Percentiles rank a stretch among this genome's conserved stretches.
phyloP scores from a whole-genome alignment of 371 early-diverging fungal species.

The Apophysomyces sp. region DNA sequence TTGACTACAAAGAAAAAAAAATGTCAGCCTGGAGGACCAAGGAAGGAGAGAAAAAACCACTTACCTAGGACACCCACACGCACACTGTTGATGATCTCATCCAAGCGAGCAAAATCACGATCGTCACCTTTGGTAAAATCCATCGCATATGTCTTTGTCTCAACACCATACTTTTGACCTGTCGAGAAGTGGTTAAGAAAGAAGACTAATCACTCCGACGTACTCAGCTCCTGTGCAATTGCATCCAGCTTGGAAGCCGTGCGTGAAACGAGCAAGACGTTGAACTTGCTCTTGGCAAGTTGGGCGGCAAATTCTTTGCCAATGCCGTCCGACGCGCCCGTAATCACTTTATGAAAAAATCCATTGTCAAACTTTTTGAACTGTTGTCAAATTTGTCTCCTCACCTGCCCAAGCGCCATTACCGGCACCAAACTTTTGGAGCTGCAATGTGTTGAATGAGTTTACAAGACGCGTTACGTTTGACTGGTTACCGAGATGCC shows the following conservation, averaged over 20 bases:
- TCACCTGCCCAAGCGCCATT: conserved; percentile 86
- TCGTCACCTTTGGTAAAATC: conserved; percentile 76
- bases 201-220: neutral
- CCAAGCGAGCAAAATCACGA: conserved; percentile 69
- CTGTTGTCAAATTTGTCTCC: neutral
- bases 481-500: conserved; percentile 54
- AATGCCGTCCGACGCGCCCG: conserved; percentile 98
- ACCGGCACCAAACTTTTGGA: conserved; percentile 82
- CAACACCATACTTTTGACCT: conserved; percentile 56
- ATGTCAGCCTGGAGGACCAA: neutral
- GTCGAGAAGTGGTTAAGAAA: neutral
- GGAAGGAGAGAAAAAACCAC: neutral
- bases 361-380: neutral
- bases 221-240: conserved; percentile 74
- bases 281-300: conserved; percentile 84
- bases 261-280: conserved; percentile 89
- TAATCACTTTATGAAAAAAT: conserved; percentile 66
- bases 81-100: conserved; percentile 51
- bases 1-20: conserved; percentile 62
- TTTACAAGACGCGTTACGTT: neutral
- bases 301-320: conserved; percentile 94
- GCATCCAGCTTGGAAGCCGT: conserved; percentile 82
- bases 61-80: conserved; percentile 73
- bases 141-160: conserved; percentile 76
- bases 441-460: conserved; percentile 27